Conservation (phyloP, 2,329 filamentous ascomycete genomes). For the Sporothrix brunneoviolacea region DNA sequence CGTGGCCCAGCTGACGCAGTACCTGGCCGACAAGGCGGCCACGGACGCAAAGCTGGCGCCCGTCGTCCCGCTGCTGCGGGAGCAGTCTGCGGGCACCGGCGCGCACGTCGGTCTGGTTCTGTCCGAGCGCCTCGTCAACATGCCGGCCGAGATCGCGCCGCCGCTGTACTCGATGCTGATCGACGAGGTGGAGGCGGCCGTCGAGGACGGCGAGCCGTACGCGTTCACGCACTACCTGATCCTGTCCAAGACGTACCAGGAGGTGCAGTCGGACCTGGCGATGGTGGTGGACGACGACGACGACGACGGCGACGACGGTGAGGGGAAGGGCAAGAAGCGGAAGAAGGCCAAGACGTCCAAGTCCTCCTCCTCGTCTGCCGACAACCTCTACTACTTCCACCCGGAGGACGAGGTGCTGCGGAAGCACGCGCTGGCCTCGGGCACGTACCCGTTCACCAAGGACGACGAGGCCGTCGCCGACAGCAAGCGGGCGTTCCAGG, state of each 20-base stretch:
- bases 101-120: constrained; percentile 72
- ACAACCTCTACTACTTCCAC: constrained; percentile 78
- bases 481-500: constrained; percentile 90
- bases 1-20: constrained; percentile 63
- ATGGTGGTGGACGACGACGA: constrained; percentile 11
- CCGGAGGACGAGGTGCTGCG: constrained; percentile 89
- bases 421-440: constrained; percentile 63
- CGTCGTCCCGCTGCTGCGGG: constrained; percentile 49
- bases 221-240: constrained; percentile 90
- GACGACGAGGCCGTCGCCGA: constrained; percentile 77
- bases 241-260: constrained; percentile 84
- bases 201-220: constrained; percentile 88
- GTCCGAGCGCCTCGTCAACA: constrained; percentile 93
- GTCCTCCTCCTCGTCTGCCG: not conserved
- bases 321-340: constrained; percentile 55
- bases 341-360: constrained; percentile 38
- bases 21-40: constrained; percentile 55
- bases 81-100: constrained; percentile 24
- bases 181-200: constrained; percentile 82
- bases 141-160: constrained; percentile 86
- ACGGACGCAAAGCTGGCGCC: constrained; percentile 46
- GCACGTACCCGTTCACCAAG: constrained; percentile 71
- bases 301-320: constrained; percentile 49
- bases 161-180: constrained; percentile 92
- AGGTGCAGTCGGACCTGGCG: constrained; percentile 68